phyloP scores from a whole-genome alignment of 228 moss, liverwort and hornwort species.

The Sphagnum fallax region DNA sequence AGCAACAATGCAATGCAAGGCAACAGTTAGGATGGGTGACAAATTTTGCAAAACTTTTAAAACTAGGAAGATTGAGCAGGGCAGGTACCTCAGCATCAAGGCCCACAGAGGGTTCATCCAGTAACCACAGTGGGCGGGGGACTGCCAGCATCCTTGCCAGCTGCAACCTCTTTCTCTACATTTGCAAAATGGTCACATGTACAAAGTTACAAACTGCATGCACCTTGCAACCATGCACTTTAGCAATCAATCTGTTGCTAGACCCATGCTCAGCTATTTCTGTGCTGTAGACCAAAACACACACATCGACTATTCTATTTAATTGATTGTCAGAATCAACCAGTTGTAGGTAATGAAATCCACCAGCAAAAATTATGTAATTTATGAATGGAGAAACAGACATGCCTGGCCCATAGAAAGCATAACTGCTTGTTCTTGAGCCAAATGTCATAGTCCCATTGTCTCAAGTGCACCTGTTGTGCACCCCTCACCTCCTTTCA shows the following conservation, averaged over 20 bases:
- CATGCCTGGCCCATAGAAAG: conserved; percentile 86
- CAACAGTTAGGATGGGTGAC: no score
- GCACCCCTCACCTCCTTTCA: conserved; percentile 84
- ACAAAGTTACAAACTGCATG: not conserved
- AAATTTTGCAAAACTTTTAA: no score
- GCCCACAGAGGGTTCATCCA: conserved; percentile 94
- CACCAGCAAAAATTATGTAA: no score
- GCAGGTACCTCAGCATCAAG: conserved; percentile 62
- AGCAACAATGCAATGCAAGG: not conserved
- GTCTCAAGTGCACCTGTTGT: conserved; percentile 70
- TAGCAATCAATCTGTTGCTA: not conserved
- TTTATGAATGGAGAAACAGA: no score
- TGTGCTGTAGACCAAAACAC: not conserved
- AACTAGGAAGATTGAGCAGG: no score
- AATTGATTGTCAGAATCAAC: no score
- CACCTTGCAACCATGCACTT: not conserved
- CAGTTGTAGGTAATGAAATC: no score
- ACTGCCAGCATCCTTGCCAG: conserved; percentile 88
- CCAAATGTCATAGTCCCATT: conserved; percentile 55
- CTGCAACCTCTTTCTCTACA: conserved; percentile 79
- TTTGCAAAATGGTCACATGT: not conserved
- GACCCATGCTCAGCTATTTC: not conserved
- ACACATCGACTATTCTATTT: no score
- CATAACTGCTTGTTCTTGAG: conserved; percentile 61
- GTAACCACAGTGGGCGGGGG: conserved; percentile 82